Percentiles rank a stretch among this genome's conserved stretches.
phyloP scores from a whole-genome alignment of 805 yeast species.

The Candida ponderosae region DNA sequence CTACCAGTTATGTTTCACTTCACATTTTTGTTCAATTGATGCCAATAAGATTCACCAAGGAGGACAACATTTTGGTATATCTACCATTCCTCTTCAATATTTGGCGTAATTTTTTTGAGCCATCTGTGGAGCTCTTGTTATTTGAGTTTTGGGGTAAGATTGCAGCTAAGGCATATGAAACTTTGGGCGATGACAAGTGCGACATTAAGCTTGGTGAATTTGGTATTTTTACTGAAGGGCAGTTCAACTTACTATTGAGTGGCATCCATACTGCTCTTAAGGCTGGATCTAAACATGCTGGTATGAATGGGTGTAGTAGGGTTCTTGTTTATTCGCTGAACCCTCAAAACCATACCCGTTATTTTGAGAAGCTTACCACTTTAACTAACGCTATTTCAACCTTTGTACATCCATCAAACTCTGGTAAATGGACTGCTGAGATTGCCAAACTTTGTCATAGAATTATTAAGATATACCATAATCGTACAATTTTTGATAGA shows the following conservation, averaged over 20 bases:
- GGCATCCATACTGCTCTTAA: slow-evolving; percentile 36
- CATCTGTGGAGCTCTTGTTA: slow-evolving; percentile 52
- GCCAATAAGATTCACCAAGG: slow-evolving; percentile 33
- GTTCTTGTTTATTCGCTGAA: slow-evolving; percentile 57
- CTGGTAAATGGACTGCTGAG: slow-evolving; percentile 79
- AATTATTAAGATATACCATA: slow-evolving; percentile 52
- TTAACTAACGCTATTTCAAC: slow-evolving; percentile 68
- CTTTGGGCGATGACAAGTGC: slow-evolving; percentile 21
- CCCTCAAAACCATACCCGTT: slow-evolving; percentile 36
- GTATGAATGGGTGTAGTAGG: slow-evolving; percentile 34
- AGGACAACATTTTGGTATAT: slow-evolving; percentile 42
- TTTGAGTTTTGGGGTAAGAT: slow-evolving; percentile 58
- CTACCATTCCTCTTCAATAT: slow-evolving; percentile 62
- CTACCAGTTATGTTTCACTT: slow-evolving; percentile 43
- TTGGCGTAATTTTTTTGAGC: slow-evolving; percentile 51
- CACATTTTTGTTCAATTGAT: slow-evolving; percentile 45
- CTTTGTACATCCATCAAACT: slow-evolving; percentile 85
- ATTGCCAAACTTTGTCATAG: slow-evolving; percentile 60
- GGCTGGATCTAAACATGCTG: slow-evolving; percentile 24
- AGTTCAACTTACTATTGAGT: slow-evolving; percentile 53
- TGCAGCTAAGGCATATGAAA: slow-evolving; percentile 39
- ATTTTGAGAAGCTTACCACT: slow-evolving; percentile 43
- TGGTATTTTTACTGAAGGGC: slow-evolving; percentile 60
- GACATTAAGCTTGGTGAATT: slow-evolving; percentile 33
- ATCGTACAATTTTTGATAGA: slow-evolving; percentile 44